A percentile compares a stretch with the other conserved stretches of the same genome.
phyloP scores from a whole-genome alignment of 2,329 filamentous ascomycete genomes.

The Chaetomium globosum region DNA sequence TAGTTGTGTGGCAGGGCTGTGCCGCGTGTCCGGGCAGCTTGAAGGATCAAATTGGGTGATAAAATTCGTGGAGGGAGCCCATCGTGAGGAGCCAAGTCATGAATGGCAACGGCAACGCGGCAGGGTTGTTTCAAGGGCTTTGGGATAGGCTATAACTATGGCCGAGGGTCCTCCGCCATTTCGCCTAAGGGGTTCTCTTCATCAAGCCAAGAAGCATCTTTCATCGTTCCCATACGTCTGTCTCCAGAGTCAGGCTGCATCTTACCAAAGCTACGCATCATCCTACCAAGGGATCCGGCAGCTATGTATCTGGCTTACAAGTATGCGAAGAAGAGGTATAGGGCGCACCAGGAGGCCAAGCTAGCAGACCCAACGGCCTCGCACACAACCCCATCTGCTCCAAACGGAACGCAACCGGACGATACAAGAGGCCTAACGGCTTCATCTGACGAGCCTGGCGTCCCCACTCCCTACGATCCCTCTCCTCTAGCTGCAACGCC shows the following conservation, averaged over 20 bases:
- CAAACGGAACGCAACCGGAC: neutral
- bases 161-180: neutral
- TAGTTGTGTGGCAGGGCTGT: slow-evolving; percentile 13
- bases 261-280: neutral
- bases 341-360: slow-evolving; percentile 23
- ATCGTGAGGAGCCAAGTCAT: neutral
- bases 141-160: neutral
- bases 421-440: neutral
- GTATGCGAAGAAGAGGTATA: slow-evolving; percentile 34
- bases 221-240: no score
- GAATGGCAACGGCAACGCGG: neutral
- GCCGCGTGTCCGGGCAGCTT: neutral
- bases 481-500: neutral
- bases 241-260: neutral
- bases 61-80: neutral
- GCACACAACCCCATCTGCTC: neutral
- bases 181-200: neutral
- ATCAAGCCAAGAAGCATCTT: neutral
- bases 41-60: neutral
- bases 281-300: neutral
- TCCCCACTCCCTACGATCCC: neutral
- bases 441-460: neutral
- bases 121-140: no score
- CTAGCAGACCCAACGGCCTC: neutral
- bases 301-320: slow-evolving; percentile 36